These are phyloP conservation scores for Dactylis glomerata DNA, from an alignment of 176 grass and related monocot species.

Conservation along the genomic window DNA sequence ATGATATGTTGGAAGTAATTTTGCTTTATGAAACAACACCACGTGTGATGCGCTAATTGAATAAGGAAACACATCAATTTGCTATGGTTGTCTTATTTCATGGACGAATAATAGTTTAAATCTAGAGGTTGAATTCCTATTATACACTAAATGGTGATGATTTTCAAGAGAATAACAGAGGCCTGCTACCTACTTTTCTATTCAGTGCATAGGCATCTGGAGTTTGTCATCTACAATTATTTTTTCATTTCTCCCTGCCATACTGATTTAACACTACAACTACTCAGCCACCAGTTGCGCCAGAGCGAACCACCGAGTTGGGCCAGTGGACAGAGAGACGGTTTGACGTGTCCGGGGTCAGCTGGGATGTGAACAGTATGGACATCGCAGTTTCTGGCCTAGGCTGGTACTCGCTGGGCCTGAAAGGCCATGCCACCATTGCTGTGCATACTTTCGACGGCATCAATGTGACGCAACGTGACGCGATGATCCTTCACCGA, in stretches of 20 bases:
- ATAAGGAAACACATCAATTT: conserved; percentile 16
- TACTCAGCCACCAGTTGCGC: conserved; percentile 63
- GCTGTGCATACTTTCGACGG: conserved; percentile 73
- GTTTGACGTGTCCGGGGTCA: conserved; percentile 61
- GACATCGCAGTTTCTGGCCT: conserved; percentile 75
- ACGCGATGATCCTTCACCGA: conserved; percentile 80
- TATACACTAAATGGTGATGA: not conserved
- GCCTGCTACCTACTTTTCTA: not conserved
- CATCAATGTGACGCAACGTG: conserved; percentile 66
- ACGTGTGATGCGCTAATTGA: not conserved
- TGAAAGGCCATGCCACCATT: conserved; percentile 69
- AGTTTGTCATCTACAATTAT: conserved; percentile 23
- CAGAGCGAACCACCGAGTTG: conserved; percentile 53
- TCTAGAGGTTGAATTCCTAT: not conserved
- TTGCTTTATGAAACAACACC: not conserved
- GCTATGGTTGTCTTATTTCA: not conserved
- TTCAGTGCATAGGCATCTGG: not conserved
- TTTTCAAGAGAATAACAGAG: not conserved
- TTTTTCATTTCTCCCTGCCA: not conserved
- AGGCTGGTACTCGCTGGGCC: conserved; percentile 84
- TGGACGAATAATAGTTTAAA: not conserved
- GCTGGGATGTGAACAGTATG: conserved; percentile 74
- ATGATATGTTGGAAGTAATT: not conserved
- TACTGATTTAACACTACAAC: conserved; percentile 34
- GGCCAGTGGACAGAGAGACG: conserved; percentile 59